Evolutionary conservation across 176 grass and related monocot genomes (phyloP), one percentile per base, ranked within the genome.

Genomic region (Tillandsia leiboldiana): DNA sequence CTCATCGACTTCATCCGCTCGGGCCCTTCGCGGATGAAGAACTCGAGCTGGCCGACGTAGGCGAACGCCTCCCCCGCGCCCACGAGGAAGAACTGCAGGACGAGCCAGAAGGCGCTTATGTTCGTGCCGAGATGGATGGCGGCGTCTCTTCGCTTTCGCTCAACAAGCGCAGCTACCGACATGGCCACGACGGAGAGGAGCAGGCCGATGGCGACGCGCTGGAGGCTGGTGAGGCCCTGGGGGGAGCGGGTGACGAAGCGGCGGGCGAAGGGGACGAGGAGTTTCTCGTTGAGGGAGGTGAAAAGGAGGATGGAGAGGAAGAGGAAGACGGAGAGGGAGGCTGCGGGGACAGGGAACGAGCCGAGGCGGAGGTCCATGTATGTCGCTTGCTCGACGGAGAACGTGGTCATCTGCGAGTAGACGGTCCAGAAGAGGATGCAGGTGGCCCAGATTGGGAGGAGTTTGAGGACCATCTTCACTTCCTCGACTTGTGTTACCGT

Each of bases 1-100:
- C 83, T 83, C 83, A 90, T 83, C 17, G 87, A 90, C 70, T 90
- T 90, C 87, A 90, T 90, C 64, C 79, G 58, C 68, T 90, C 87
- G 0, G 87, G 87, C 0, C 76, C 83, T 71, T 90, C 83, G 28
- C 75, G 66, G 68, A 90, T 86, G 73, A 86, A 90, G 79, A 90
- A 90, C 73, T 90, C 83, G 1, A 86, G 80, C 80, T 90, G 87
- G 14, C 87, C 83, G 33, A 90, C 83, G 75, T 90, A 86, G 7
- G 87, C 87, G 73, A 90, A 90, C 50, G 83, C 87, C 76, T 90
- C 87, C 64, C 87, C 87, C 12, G 87, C 72, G 69, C 87, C 87
- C 18, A 90, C 87, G 68, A 90, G 48, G 64, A 86, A 77, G 77
- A 80, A 83, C 68, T 90, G 83, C 14, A 80, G 83, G 65, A 74